Evolutionary conservation across 225 moss, liverwort and hornwort species (phyloP), one percentile per base, ranked within the genome.

Genomic region (Straminergon stramineum): DNA sequence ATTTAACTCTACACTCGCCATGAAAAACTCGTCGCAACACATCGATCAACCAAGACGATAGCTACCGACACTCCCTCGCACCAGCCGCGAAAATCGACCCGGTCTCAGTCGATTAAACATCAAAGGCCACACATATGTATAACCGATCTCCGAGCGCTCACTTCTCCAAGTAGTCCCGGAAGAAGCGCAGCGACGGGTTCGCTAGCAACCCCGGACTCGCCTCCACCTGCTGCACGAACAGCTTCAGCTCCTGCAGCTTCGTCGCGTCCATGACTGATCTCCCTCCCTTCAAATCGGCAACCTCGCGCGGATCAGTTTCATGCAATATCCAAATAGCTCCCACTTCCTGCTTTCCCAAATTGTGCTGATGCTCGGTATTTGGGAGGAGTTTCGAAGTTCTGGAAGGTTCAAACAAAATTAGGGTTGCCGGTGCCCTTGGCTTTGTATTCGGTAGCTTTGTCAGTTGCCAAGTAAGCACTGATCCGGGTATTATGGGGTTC

Each of bases 221-320:
- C 91, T 99, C 97, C 87, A 96, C 87, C 94, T 99, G 97, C 92
- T 96, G 92, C 85, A 99, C 95, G 78, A 99, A 99, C 89, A 93
- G 88, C 95, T 97, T 99, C 82, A 99, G 93, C 94, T 97, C 95
- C 65, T 91, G 89, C 90, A 99, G 84, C 91, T 97, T 99, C 13
- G 96, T 56, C 34, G 91, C 95, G 89, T 99, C 99, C 99, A 99
- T 99, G 89, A 53, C 67, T 30, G 58, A 68, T n/a, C 43, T 7
- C 41, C 70, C 32, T 17, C 16, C 41, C 84, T 75, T 60, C 89
- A 48, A 63, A 64, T 76, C 85, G 21, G 52, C 10, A 79, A 63
- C 41, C 53, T 52, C 52, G 26, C 7, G n/a, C 14, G 26, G 32
- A 88, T 90, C 90, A 91, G 76, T 51, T 78, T 67, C 81, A 84